Evolutionary conservation across 140 eudicot species (phyloP), one percentile per base, ranked within the genome.

Genomic region (Senecio squalidus): DNA sequence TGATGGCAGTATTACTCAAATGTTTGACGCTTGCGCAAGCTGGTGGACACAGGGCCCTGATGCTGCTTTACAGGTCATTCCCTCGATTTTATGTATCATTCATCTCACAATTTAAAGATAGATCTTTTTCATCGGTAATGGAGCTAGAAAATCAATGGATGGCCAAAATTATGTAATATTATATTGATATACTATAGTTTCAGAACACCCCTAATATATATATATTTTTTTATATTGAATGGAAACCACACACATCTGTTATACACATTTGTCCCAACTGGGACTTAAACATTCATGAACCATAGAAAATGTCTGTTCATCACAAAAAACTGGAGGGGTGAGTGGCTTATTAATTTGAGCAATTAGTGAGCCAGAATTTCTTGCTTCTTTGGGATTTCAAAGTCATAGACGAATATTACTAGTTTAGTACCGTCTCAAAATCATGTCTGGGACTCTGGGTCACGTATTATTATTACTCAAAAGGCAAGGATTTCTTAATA

Each of bases 41-140:
- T 92, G 98, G 98, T 92, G 98, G 98, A 92, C 98, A 6, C 98
- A 92, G 69, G 98, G 98, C 18, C 95, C 98, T 28, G 75, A 82
- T 79, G 79, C 87, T 68, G 74, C 77, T 43, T 75, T 92, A 71
- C 96, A 92, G 96, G 98, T 92, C 82, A 82, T 73, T 79, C 56
- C 70, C 57, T 43, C n/a, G 58, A 64, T 61, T 76, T 64, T 41
- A 31, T 73, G 51, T 40, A 55, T 39, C 31, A 20, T 45, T 56
- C n/a, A 71, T 31, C 26, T 43, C 9, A 27, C 23, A 9, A 28
- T 33, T 33, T 36, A 25, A n/a, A 9, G 55, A n/a, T 30, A 29
- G 55, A 44, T 45, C n/a, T 13, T 30, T 52, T 11, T 55, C 26
- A 67, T 54, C 14, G 0, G 25, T 21, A 66, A 0, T 31, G 58